phyloP scores from a whole-genome alignment of 1,139 yeast species.

The Yamadazyma taylorii region DNA sequence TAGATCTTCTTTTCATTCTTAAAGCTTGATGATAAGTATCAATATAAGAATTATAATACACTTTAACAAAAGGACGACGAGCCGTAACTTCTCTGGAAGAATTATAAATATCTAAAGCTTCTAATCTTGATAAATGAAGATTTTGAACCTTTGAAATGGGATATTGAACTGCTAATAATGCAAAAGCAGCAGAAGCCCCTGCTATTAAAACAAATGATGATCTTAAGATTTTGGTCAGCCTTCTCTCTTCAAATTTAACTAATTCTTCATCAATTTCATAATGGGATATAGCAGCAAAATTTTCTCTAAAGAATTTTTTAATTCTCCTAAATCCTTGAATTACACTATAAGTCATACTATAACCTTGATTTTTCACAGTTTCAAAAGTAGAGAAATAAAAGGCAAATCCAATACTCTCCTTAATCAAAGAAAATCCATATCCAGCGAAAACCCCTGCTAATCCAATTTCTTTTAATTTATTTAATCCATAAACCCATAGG shows the following conservation, averaged over 20 bases:
- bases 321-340: conserved; percentile 44
- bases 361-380: conserved; percentile 69
- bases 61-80: conserved; percentile 41
- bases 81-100: conserved; percentile 31
- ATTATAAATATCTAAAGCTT: conserved; percentile 71
- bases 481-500: conserved; percentile 73
- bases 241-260: conserved; percentile 33
- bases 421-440: conserved; percentile 68
- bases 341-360: conserved; percentile 56
- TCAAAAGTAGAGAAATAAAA: conserved; percentile 84
- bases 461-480: conserved; percentile 73
- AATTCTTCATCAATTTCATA: conserved; percentile 31
- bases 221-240: conserved; percentile 53
- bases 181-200: conserved; percentile 84
- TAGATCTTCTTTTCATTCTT: conserved; percentile 54
- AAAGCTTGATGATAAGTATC: conserved; percentile 67
- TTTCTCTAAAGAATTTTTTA: conserved; percentile 21
- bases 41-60: conserved; percentile 67
- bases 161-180: conserved; percentile 75
- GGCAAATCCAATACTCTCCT: conserved; percentile 87
- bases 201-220: conserved; percentile 79
- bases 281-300: conserved; percentile 20
- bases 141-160: conserved; percentile 82
- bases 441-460: conserved; percentile 89
- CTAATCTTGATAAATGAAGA: conserved; percentile 74